phyloP scores from a whole-genome alignment of 768 basidiomycete species.

The Guyanaporus albipodus region DNA sequence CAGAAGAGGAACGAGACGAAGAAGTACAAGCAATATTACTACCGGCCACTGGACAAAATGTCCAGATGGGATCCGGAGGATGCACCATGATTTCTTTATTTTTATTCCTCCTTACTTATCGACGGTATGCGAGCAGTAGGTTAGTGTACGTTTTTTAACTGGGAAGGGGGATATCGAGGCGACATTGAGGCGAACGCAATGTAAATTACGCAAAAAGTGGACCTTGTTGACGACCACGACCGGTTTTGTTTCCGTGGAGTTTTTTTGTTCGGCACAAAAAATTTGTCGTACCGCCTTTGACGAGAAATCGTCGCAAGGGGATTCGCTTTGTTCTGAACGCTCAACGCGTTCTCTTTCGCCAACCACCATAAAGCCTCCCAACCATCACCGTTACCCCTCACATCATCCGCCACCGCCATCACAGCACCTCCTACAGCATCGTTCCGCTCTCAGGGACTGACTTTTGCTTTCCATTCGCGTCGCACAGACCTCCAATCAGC shows the following conservation, averaged over 20 bases:
- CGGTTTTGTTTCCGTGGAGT: constrained; percentile 7
- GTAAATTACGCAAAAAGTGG: constrained; percentile 1
- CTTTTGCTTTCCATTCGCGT: too few relatives aligned
- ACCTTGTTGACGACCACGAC: constrained; percentile 3
- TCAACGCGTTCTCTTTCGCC: constrained; percentile 16
- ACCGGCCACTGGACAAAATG: constrained; percentile 66
- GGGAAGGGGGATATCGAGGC: constrained; percentile 12
- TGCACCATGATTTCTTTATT: constrained; percentile 26
- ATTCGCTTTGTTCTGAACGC: constrained; percentile 21
- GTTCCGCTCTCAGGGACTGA: too few relatives aligned
- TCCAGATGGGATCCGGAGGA: constrained; percentile 75
- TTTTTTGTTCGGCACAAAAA: too few relatives aligned
- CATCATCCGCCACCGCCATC: not conserved
- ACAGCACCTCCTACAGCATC: too few relatives aligned
- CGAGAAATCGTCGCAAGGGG: constrained; percentile 13
- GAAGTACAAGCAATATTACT: constrained; percentile 86
- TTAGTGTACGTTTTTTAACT: constrained; percentile 8
- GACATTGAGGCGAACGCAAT: constrained; percentile 10
- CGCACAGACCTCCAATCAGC: not conserved
- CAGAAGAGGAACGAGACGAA: constrained; percentile 74
- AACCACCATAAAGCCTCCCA: constrained; percentile 4
- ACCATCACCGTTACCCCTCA: too few relatives aligned
- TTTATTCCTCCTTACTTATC: constrained; percentile 5
- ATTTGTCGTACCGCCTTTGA: constrained; percentile 14
- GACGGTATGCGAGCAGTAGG: not conserved